A percentile compares a stretch with the other conserved stretches of the same genome.
These are phyloP conservation scores for Vigna mungo DNA, from an alignment of 306 rosid species.

Conservation along the genomic window DNA sequence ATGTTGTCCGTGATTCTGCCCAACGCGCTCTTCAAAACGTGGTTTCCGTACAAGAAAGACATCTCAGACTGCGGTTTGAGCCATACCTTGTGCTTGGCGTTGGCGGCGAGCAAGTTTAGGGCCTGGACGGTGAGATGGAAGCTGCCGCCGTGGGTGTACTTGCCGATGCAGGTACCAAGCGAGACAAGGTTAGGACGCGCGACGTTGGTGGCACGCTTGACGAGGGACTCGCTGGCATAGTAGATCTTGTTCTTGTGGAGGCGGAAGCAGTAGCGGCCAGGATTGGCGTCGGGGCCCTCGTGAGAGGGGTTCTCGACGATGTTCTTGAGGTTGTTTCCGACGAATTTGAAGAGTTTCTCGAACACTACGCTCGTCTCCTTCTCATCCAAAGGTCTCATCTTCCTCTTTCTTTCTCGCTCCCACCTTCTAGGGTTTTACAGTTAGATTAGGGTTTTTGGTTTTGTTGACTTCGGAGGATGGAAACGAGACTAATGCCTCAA, in stretches of 20 bases:
- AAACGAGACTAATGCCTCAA: too few species aligned
- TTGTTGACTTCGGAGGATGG: neutral
- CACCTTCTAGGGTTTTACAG: slow-evolving; percentile 24
- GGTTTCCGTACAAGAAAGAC: slow-evolving; percentile 85
- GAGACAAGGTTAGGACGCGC: slow-evolving; percentile 70
- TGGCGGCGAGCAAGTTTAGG: slow-evolving; percentile 63
- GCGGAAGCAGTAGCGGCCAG: slow-evolving; percentile 93
- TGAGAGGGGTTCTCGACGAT: slow-evolving; percentile 85
- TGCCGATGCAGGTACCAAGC: slow-evolving; percentile 88
- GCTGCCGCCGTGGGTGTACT: slow-evolving; percentile 83
- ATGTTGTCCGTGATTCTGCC: slow-evolving; percentile 88
- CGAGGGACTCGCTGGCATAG: slow-evolving; percentile 80
- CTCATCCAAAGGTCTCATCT: slow-evolving; percentile 90
- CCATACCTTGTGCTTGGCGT: slow-evolving; percentile 95
- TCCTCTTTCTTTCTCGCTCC: neutral
- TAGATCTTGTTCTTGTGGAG: slow-evolving; percentile 82
- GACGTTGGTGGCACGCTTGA: slow-evolving; percentile 86
- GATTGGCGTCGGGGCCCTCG: slow-evolving; percentile 77
- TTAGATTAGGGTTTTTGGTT: slow-evolving; percentile 24
- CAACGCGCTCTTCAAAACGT: slow-evolving; percentile 83
- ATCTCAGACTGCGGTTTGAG: slow-evolving; percentile 89
- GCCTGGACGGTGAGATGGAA: slow-evolving; percentile 84
- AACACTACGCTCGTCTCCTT: slow-evolving; percentile 76
- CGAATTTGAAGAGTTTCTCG: slow-evolving; percentile 88
- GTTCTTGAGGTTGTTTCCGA: slow-evolving; percentile 87